These are phyloP conservation scores for Entomortierella chlamydospora DNA, from an alignment of 192 early-diverging fungal species.

Conservation along the genomic window DNA sequence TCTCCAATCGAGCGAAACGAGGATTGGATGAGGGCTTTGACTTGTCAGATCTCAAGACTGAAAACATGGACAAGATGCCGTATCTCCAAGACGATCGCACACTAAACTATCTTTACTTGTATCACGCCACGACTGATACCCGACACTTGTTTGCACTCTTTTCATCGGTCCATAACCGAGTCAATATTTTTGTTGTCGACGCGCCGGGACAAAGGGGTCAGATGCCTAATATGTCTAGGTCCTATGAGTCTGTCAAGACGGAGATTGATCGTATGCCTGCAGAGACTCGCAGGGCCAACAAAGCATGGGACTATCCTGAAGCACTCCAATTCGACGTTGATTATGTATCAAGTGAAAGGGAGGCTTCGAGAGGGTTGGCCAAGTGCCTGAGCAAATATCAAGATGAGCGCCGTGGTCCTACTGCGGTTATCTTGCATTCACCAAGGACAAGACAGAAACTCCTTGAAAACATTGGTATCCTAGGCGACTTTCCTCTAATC, in stretches of 20 bases:
- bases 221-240: constrained; percentile 43
- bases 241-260: constrained; percentile 72
- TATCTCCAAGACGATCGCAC: constrained; percentile 53
- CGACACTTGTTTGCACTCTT: constrained; percentile 81
- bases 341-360: constrained; percentile 60
- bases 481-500: constrained; percentile 80
- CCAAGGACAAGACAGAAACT: constrained; percentile 63
- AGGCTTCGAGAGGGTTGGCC: constrained; percentile 69
- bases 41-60: constrained; percentile 57
- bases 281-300: constrained; percentile 42
- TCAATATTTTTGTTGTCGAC: constrained; percentile 85
- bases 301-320: constrained; percentile 63
- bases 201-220: constrained; percentile 52
- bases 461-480: constrained; percentile 57
- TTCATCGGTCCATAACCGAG: constrained; percentile 63
- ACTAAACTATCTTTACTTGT: constrained; percentile 79
- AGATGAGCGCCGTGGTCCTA: constrained; percentile 70
- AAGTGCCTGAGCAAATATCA: constrained; percentile 70
- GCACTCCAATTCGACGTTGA: constrained; percentile 63
- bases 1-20: constrained; percentile 26
- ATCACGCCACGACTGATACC: constrained; percentile 72
- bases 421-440: constrained; percentile 81
- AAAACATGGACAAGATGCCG: constrained; percentile 27
- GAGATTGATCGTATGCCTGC: constrained; percentile 50
- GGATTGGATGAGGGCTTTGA: constrained; percentile 61